phyloP scores from a whole-genome alignment of 257 asterid genomes.

The Echium plantagineum region DNA sequence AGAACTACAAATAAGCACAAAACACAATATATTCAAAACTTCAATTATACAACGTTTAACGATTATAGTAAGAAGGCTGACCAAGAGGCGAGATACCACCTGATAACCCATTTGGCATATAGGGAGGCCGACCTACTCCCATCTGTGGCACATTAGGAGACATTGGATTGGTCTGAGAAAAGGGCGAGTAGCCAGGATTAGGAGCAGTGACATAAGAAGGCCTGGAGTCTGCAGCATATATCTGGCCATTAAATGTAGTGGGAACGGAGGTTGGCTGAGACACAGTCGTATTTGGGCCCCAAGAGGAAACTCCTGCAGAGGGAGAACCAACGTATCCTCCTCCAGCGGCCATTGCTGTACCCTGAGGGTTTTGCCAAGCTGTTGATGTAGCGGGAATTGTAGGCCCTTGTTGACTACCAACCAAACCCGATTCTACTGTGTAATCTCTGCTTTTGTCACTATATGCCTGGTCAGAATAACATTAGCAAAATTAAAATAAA shows the following conservation, averaged over 20 bases:
- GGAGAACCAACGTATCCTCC: constrained; percentile 27
- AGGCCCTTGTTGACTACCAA: constrained; percentile 40
- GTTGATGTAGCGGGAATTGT: constrained; percentile 18
- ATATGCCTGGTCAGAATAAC: constrained; percentile 39
- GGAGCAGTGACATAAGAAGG: constrained; percentile 28
- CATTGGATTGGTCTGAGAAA: constrained; percentile 17
- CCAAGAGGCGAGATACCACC: constrained; percentile 28
- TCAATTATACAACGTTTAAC: constrained; percentile 15
- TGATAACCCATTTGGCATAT: constrained; percentile 24
- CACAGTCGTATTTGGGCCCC: constrained; percentile 33
- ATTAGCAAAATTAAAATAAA: constrained; percentile 4
- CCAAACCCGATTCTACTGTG: constrained; percentile 39
- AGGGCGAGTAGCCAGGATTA: constrained; percentile 21
- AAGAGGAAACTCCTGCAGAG: constrained; percentile 21
- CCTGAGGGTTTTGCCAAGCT: constrained; percentile 35
- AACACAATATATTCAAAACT: neutral
- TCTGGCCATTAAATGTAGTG: constrained; percentile 33
- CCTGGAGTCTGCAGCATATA: constrained; percentile 24
- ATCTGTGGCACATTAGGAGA: constrained; percentile 17
- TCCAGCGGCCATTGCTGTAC: constrained; percentile 23
- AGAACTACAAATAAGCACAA: neutral
- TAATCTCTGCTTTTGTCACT: constrained; percentile 80
- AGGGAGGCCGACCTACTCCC: constrained; percentile 25
- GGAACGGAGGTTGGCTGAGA: constrained; percentile 31
- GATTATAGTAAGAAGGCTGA: constrained; percentile 30